These are phyloP conservation scores for Cercospora sp. DNA, from an alignment of 2,329 filamentous ascomycete genomes.

Conservation along the genomic window DNA sequence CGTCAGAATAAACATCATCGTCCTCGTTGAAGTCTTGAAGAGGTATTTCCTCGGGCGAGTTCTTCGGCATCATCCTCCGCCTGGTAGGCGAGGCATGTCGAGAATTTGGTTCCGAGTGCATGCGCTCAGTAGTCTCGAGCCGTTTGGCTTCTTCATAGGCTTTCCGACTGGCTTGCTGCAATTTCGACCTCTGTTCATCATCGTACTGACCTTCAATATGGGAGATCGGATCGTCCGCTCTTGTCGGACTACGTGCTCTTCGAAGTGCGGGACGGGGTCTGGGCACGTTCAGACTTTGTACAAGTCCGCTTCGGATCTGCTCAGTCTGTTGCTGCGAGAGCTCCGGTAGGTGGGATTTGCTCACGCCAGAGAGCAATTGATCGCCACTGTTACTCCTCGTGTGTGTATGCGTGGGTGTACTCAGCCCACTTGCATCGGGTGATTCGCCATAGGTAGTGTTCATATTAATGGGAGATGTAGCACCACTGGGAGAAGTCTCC, in stretches of 20 bases:
- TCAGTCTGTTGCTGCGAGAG: constrained; percentile 37
- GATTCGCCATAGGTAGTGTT: constrained; percentile 20
- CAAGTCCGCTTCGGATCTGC: constrained; percentile 33
- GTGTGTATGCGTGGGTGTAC: constrained; percentile 24
- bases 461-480: constrained; percentile 19
- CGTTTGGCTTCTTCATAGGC: constrained; percentile 41
- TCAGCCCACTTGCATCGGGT: constrained; percentile 24
- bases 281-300: constrained; percentile 26
- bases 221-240: constrained; percentile 16
- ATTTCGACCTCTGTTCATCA: constrained; percentile 24
- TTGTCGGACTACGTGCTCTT: constrained; percentile 19
- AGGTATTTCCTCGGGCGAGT: constrained; percentile 32
- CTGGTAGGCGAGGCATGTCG: constrained; percentile 32
- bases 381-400: constrained; percentile 23
- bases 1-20: constrained; percentile 25
- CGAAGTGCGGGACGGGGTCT: constrained; percentile 36
- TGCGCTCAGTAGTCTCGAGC: constrained; percentile 34
- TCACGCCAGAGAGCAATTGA: constrained; percentile 17
- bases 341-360: constrained; percentile 35
- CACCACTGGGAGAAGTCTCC: constrained; percentile 15
- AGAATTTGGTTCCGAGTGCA: constrained; percentile 35
- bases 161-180: constrained; percentile 32
- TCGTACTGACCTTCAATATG: constrained; percentile 31
- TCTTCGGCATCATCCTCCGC: constrained; percentile 13
- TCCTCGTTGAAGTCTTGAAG: constrained; percentile 35